Evolutionary conservation across 2,329 filamentous ascomycete genomes (phyloP), one percentile per base, ranked within the genome.

Genomic region (Pyrenochaeta sp.): DNA sequence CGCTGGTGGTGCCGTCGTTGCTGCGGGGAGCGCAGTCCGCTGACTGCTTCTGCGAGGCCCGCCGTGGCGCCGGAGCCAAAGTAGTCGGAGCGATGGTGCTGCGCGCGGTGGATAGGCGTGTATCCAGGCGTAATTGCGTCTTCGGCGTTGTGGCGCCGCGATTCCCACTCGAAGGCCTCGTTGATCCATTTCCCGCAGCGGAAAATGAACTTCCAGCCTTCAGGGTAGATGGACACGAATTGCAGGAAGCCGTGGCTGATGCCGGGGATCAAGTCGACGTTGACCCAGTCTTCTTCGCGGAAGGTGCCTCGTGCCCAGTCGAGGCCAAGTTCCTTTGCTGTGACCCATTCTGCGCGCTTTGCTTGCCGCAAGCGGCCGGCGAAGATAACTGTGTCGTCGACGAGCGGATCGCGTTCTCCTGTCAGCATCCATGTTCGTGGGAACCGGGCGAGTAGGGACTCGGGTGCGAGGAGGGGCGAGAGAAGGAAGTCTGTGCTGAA

Each of bases 351-450:
- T 49, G 81, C 79, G 3, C 81, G 68, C 55, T 87, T 96, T 2
- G 91, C 90, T 49, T 92, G 84, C 6, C 91, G 81, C n/a, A 99
- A 72, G 0, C 93, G 79, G 0, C 93, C 94, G 0, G 94, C 92
- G 63, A 99, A 96, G 50, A 99, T 92, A 34, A 96, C 90, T 0
- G 94, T 99, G 68, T 99, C 94, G 65, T 99, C 94, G 0, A 97
- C 94, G 0, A 99, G 76, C 0, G 94, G 94, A 66, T 99, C 94
- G 20, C 93, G 87, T 74, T 99, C 94, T 35, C 94, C 94, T 0
- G 94, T 97, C 38, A 97, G 77, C 61, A 99, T 91, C 69, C 93
- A 96, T 0, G 89, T 94, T 68, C 95, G 96, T 1, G 94, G 94
- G 57, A 99, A 97, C n/a, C 82, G 81, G 10, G 87, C 84, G 0